These are phyloP conservation scores for Ocimum tenuiflorum DNA, from an alignment of 257 asterid genomes.

Conservation along the genomic window DNA sequence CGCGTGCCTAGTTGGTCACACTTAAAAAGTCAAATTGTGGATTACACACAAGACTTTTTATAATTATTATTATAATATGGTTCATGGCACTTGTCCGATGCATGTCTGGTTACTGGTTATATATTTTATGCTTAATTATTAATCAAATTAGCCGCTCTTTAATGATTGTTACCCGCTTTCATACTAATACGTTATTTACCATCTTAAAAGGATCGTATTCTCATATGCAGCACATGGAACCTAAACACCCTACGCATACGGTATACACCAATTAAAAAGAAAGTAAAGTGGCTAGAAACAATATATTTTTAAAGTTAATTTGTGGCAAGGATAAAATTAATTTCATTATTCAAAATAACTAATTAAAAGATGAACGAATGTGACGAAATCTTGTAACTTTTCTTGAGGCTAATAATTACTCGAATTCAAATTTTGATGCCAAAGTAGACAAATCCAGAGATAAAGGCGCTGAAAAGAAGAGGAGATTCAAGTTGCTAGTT, in stretches of 20 bases:
- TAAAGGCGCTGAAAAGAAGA: background rate
- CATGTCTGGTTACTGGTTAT: background rate
- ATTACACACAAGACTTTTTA: background rate
- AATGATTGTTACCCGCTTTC: conserved; percentile 24
- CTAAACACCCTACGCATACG: no score
- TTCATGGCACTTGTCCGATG: conserved; percentile 16
- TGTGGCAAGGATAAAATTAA: no score
- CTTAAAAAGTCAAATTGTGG: background rate
- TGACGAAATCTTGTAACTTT: background rate
- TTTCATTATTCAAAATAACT: no score
- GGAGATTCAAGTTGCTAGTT: background rate
- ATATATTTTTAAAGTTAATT: no score
- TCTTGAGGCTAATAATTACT: background rate
- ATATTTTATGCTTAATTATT: no score
- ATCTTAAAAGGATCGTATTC: background rate
- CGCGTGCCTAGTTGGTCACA: conserved; percentile 2
- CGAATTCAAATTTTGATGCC: background rate
- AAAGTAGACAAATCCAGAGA: background rate
- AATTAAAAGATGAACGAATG: background rate
- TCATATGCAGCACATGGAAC: no score
- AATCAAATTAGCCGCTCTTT: conserved; percentile 9
- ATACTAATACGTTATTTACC: background rate
- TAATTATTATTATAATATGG: background rate
- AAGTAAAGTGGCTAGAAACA: no score
- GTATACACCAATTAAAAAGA: no score